Base-by-base conservation (phyloP, 139 green algal genomes). In the Desmodesmus armatus region DNA sequence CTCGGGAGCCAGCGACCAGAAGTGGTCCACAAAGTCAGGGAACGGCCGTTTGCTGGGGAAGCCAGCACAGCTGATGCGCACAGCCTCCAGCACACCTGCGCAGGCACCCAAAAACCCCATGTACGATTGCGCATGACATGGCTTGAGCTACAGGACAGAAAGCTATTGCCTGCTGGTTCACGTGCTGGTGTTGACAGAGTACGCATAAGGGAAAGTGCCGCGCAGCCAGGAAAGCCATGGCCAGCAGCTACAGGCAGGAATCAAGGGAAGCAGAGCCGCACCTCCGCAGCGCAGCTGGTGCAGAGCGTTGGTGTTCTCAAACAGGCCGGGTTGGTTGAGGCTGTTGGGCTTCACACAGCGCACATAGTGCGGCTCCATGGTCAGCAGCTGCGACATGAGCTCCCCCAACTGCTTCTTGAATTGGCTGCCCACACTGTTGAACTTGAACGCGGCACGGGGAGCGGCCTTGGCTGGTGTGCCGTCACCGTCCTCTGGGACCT, bases 341-440 rank as follows among this genome's bases (percentile, higher is more conserved):
- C 83, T 19, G 93, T 99, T 99, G 78, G 98, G 98, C 91, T 99
- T 99, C 90, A 99, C 98, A 92, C 98, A 99, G 87, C 98, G 97
- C 63, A 99, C 94, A 92, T 99, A 99, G 91, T 99, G 97, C 40
- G 98, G 98, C 91, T 98, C 94, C 91, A 98, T 99, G 31, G 82
- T 71, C 83, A 94, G 92, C 79, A 99, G 93, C 78, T 97, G 93
- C 31, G 91, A 79, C 96, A 99, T 99, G 27, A 99, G 93, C 47
- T 97, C 96, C 0, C 76, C 87, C 72, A 99, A 93, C 94, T 99
- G 97, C 83, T 93, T 92, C 93, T 99, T 99, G 94, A 99, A 99
- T 72, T 95, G 91, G 73, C 83, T 94, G 75, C 93, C 96, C 40
- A 99, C 94, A 6, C 88, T 93, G 80, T 91, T 92, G 83, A 99